Evolutionary conservation across 23 red algal species (phyloP).

Genomic region (Chondrus crispus): DNA sequence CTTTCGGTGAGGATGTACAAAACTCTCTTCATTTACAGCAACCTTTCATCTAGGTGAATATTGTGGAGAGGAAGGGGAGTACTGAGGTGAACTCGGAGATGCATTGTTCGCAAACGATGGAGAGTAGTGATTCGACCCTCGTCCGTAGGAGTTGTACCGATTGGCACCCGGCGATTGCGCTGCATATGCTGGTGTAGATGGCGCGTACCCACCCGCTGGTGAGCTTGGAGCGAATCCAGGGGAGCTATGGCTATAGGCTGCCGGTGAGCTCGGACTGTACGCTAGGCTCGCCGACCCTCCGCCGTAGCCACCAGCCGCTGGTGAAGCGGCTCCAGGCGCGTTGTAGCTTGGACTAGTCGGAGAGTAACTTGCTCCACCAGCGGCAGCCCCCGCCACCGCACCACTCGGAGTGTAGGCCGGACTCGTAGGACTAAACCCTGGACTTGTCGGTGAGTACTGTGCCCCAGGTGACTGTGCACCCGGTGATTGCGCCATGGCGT

Average conservation of each 20-base stretch:
- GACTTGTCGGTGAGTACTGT: conserved; percentile 83
- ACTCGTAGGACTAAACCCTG: conserved; percentile 90
- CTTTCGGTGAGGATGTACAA: too few relatives aligned
- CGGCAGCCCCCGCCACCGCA: background rate
- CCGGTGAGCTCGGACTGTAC: conserved; percentile 64
- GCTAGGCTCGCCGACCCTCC: conserved; percentile 5
- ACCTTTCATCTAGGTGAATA: conserved; percentile 75
- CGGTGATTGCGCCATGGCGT: conserved; percentile 30
- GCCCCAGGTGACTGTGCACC: conserved; percentile 24
- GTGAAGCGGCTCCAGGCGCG: conserved; percentile 22
- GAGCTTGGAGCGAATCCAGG: conserved; percentile 5
- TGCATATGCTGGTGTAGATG: conserved; percentile 57
- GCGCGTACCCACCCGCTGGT: conserved; percentile 68
- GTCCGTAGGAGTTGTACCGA: conserved; percentile 12
- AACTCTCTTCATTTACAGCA: too few relatives aligned
- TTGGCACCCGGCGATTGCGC: background rate
- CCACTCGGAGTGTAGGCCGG: conserved; percentile 78
- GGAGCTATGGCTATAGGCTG: conserved; percentile 34
- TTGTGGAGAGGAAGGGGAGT: conserved; percentile 76
- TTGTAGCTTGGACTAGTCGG: conserved; percentile 66
- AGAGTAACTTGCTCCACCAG: conserved; percentile 24
- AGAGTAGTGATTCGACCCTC: conserved; percentile 14
- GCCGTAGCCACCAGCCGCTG: background rate
- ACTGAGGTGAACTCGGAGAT: conserved; percentile 86
- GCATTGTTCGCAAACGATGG: conserved; percentile 30